Evolutionary conservation across 106 monocot genomes (phyloP), one percentile per base, ranked within the genome.

Genomic region (Posidonia australis): DNA sequence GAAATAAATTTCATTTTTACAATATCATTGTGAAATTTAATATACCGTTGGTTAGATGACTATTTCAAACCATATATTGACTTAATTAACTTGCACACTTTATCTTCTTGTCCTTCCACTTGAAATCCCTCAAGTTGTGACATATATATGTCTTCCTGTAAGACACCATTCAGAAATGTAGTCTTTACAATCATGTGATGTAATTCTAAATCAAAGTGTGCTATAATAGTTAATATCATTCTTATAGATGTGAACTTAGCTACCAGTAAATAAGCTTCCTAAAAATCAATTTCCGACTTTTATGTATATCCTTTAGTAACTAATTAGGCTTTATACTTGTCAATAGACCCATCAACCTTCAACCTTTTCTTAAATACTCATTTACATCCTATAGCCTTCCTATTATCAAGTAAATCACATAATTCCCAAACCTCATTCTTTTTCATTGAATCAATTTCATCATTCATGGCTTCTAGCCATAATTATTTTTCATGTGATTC

Each of bases 311-410:
- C 28, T 12, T 11, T 32, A 30, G 3, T n/a, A 26, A 36, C 60
- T 24, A 60, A 60, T 31, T 11, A 2, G 7, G 60, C 60, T 14
- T 60, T 63, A 14, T 21, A 64, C n/a, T 44, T 72, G 5, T 72
- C 56, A 23, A 57, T 16, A 26, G 51, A 29, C 7, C 54, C 36
- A 63, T 25, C 42, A 18, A 21, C 14, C 25, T 22, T 53, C 10
- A 62, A 5, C 23, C 25, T 62, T 14, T 54, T 53, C 13, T n/a
- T 63, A 17, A 72, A 64, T 23, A 72, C n/a, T 22, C 54, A 71
- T 55, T 54, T 63, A 54, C 23, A 52, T 19, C 36, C 24, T 19
- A 72, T 54, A 2, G 24, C 5, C 21, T 72, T 63, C 7, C 32
- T 5, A 26, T 55, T 0, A 9, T 13, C 58, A n/a, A 44, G 25